A percentile compares a stretch with the other conserved stretches of the same genome.
Evolutionary conservation across 2,329 filamentous ascomycete species (phyloP).

Genomic region (Pseudocercospora eumusae): DNA sequence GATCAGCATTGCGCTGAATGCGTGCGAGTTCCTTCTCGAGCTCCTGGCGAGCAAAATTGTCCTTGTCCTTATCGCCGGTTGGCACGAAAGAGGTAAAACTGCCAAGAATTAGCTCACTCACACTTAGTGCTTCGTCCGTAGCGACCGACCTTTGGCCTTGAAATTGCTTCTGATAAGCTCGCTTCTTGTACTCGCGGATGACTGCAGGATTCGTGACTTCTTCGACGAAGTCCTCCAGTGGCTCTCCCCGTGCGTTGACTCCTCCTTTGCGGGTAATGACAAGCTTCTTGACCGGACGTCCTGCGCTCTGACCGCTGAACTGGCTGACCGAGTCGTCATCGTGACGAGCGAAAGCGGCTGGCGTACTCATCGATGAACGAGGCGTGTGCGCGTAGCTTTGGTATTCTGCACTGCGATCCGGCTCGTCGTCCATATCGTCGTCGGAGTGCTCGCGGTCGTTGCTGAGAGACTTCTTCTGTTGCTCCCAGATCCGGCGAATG

Average conservation of each 20-base stretch:
- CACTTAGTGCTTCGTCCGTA: not conserved
- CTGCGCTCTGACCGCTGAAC: conserved; percentile 49
- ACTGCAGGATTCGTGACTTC: conserved; percentile 68
- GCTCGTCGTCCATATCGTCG: conserved; percentile 64
- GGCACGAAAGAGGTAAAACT: conserved; percentile 50
- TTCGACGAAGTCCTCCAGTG: conserved; percentile 28
- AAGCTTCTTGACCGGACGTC: conserved; percentile 61
- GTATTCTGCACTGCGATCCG: conserved; percentile 49
- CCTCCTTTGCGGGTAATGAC: conserved; percentile 70
- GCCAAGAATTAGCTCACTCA: conserved; percentile 5
- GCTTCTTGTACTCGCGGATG: conserved; percentile 83
- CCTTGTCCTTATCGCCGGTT: conserved; percentile 67
- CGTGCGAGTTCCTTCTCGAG: conserved; percentile 75
- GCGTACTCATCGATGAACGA: conserved; percentile 66
- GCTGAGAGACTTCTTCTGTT: conserved; percentile 76
- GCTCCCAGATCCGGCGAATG: conserved; percentile 89
- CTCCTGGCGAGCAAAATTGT: conserved; percentile 59
- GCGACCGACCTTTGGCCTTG: conserved; percentile 65
- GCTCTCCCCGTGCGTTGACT: conserved; percentile 63
- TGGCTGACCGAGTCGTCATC: conserved; percentile 75
- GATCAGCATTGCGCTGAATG: conserved; percentile 87
- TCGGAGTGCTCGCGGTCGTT: conserved; percentile 75
- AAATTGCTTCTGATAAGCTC: conserved; percentile 69
- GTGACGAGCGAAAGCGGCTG: conserved; percentile 54
- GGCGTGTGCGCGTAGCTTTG: conserved; percentile 57